phyloP scores from a whole-genome alignment of 2,329 filamentous ascomycete genomes.

The Fusarium buxicola region DNA sequence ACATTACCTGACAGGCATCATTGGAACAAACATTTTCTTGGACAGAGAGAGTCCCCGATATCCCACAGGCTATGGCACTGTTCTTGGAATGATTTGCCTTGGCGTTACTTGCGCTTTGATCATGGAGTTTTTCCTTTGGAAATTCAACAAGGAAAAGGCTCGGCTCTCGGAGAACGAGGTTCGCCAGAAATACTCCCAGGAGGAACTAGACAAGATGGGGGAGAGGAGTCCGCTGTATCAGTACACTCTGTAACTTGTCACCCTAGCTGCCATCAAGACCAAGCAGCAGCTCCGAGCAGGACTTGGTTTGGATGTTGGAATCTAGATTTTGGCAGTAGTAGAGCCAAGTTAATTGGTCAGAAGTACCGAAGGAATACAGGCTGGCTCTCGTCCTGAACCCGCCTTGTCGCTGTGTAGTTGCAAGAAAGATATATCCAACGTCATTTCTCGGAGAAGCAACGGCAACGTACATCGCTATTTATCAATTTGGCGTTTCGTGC shows the following conservation, averaged over 20 bases:
- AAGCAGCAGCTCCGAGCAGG: no score
- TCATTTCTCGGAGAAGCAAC: no score
- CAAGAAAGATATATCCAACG: no score
- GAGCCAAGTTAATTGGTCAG: no score
- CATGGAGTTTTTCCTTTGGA: constrained; percentile 32
- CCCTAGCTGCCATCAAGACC: no score
- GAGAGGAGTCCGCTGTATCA: constrained; percentile 32
- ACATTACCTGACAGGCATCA: constrained; percentile 26
- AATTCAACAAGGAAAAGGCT: constrained; percentile 17
- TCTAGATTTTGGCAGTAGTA: no score
- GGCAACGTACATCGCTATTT: no score
- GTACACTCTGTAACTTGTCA: constrained; percentile 20
- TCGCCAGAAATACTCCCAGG: constrained; percentile 26
- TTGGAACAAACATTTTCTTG: constrained; percentile 55
- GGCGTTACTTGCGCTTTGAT: constrained; percentile 19
- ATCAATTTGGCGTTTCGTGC: no score
- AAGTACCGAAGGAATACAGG: no score
- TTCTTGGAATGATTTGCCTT: constrained; percentile 45
- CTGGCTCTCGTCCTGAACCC: no score
- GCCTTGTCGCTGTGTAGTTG: no score
- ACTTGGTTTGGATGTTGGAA: no score
- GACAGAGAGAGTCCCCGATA: constrained; percentile 51
- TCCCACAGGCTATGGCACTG: constrained; percentile 52
- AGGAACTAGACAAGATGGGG: constrained; percentile 32
- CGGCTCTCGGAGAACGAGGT: constrained; percentile 14